A percentile compares a stretch with the other conserved stretches of the same genome.
These are phyloP conservation scores for Lipomyces chichibuensis DNA, from an alignment of 805 yeast species.

Conservation along the genomic window DNA sequence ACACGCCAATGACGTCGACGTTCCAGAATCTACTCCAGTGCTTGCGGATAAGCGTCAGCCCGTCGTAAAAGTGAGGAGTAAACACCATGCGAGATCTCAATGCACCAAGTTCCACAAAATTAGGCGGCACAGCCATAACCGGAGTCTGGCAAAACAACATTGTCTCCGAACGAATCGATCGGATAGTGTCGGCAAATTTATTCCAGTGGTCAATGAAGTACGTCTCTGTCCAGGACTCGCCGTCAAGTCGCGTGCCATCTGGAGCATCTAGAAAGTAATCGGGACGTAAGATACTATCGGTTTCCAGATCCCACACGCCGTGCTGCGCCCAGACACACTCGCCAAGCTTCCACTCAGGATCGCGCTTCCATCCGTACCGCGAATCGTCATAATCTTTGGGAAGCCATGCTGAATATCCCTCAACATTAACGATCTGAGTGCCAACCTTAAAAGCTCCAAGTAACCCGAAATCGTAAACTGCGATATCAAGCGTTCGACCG, in stretches of 20 bases:
- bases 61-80: constrained; percentile 93
- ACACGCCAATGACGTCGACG: constrained; percentile 86
- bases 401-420: constrained; percentile 73
- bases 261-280: constrained; percentile 56
- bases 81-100: constrained; percentile 68
- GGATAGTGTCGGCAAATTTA: constrained; percentile 53
- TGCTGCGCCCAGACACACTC: constrained; percentile 79
- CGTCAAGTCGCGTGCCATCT: constrained; percentile 48
- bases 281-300: constrained; percentile 49
- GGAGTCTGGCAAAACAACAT: constrained; percentile 79
- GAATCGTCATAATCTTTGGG: constrained; percentile 56
- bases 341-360: constrained; percentile 67
- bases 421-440: constrained; percentile 60
- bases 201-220: constrained; percentile 67
- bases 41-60: constrained; percentile 88
- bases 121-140: constrained; percentile 76
- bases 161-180: constrained; percentile 50
- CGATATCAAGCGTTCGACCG: constrained; percentile 73
- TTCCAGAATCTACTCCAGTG: constrained; percentile 82
- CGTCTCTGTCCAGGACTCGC: constrained; percentile 61
- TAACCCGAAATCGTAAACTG: constrained; percentile 66
- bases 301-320: constrained; percentile 68
- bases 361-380: constrained; percentile 72
- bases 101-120: constrained; percentile 54
- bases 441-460: constrained; percentile 78